Evolutionary conservation across 225 moss, liverwort and hornwort species (phyloP).

Genomic region (Ulota crispa): DNA sequence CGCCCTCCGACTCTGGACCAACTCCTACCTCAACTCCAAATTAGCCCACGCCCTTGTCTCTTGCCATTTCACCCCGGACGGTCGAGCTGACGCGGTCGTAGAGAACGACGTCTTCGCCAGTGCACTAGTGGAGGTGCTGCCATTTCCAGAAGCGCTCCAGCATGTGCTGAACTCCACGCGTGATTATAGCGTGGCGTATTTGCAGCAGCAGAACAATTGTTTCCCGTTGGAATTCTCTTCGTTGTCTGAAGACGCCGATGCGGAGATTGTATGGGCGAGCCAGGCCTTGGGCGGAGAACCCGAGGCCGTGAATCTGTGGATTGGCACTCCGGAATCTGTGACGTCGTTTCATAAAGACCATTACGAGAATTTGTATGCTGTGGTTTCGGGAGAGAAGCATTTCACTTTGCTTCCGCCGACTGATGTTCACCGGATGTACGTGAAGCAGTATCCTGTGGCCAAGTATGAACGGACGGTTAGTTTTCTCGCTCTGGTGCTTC

Average conservation of each 20-base stretch:
- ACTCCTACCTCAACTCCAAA: slow-evolving; percentile 55
- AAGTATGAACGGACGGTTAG: slow-evolving; percentile 67
- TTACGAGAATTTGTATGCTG: slow-evolving; percentile 93
- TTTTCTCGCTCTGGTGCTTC: background rate
- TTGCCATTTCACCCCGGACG: slow-evolving; percentile 90
- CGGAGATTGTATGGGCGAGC: slow-evolving; percentile 84
- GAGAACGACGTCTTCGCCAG: slow-evolving; percentile 58
- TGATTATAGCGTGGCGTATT: slow-evolving; percentile 61
- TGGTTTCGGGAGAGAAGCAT: slow-evolving; percentile 82
- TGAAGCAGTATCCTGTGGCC: slow-evolving; percentile 58
- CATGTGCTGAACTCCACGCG: slow-evolving; percentile 43
- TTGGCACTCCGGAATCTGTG: slow-evolving; percentile 67
- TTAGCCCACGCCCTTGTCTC: slow-evolving; percentile 57
- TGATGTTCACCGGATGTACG: slow-evolving; percentile 88
- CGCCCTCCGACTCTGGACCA: slow-evolving; percentile 75
- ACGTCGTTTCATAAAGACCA: slow-evolving; percentile 98
- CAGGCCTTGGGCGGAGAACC: slow-evolving; percentile 78
- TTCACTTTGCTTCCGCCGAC: slow-evolving; percentile 85
- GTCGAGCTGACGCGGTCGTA: slow-evolving; percentile 82
- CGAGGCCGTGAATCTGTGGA: slow-evolving; percentile 96
- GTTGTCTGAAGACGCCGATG: slow-evolving; percentile 67
- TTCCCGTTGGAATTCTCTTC: slow-evolving; percentile 70
- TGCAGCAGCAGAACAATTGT: slow-evolving; percentile 94
- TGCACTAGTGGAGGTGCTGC: slow-evolving; percentile 66
- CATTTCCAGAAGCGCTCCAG: slow-evolving; percentile 66